Percentiles rank a stretch among this genome's conserved stretches.
Evolutionary conservation across 768 basidiomycete genomes (phyloP).

Genomic region (Boletus reticuloceps): DNA sequence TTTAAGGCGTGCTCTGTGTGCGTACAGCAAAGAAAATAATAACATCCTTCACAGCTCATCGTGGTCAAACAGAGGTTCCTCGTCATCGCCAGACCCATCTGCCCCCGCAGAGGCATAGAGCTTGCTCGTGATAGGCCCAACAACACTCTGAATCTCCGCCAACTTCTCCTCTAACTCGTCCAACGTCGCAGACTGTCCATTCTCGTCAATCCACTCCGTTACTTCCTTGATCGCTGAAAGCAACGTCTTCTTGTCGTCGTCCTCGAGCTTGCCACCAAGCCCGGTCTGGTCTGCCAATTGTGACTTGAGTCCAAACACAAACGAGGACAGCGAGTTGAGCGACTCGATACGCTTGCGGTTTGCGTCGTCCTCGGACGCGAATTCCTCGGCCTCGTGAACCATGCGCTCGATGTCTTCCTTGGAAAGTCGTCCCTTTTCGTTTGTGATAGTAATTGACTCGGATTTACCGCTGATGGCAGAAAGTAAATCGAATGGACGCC

Average conservation of each 20-base stretch:
- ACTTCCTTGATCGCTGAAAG: constrained; percentile 78
- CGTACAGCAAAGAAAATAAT: constrained; percentile 6
- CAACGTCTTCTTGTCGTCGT: constrained; percentile 83
- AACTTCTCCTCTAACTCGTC: constrained; percentile 95
- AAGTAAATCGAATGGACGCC: neutral
- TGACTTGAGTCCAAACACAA: constrained; percentile 72
- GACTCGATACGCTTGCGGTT: constrained; percentile 82
- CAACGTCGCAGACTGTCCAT: constrained; percentile 68
- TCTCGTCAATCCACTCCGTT: constrained; percentile 75
- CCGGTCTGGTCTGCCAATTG: constrained; percentile 70
- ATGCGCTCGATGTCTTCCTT: constrained; percentile 87
- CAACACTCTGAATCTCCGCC: constrained; percentile 65
- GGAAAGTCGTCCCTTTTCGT: constrained; percentile 90
- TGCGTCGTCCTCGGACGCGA: constrained; percentile 74
- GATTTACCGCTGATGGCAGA: constrained; percentile 62
- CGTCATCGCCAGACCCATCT: constrained; percentile 37
- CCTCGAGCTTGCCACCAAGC: constrained; percentile 68
- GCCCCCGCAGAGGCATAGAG: constrained; percentile 54
- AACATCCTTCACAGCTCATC: constrained; percentile 47
- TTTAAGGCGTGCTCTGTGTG: neutral
- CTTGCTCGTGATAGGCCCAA: constrained; percentile 85
- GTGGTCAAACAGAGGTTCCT: constrained; percentile 44
- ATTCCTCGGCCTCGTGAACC: constrained; percentile 77
- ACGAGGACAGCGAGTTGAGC: constrained; percentile 78
- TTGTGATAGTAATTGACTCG: constrained; percentile 89